phyloP scores from a whole-genome alignment of 208 protist genomes.

The Trypanosomatidae sp. region DNA sequence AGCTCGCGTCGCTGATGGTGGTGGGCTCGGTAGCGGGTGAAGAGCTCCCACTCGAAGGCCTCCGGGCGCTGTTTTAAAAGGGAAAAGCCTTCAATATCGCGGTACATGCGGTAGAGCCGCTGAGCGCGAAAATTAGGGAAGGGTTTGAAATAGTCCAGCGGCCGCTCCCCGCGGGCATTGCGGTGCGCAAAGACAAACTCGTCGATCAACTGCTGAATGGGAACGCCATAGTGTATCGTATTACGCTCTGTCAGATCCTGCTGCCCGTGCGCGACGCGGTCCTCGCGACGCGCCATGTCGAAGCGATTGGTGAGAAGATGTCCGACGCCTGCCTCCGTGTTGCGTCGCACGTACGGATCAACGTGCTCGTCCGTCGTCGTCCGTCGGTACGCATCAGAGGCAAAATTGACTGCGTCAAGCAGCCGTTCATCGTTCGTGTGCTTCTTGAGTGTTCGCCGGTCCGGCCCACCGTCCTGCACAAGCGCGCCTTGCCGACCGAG shows the following conservation, averaged over 20 bases:
- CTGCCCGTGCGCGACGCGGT: constrained; percentile 56
- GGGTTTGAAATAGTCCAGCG: constrained; percentile 89
- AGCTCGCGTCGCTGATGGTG: constrained; percentile 84
- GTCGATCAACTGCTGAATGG: constrained; percentile 75
- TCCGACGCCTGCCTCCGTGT: constrained; percentile 64
- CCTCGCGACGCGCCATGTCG: constrained; percentile 79
- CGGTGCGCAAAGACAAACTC: constrained; percentile 86
- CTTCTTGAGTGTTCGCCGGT: constrained; percentile 65
- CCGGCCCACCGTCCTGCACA: constrained; percentile 88
- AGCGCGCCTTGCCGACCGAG: constrained; percentile 82
- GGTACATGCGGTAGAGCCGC: constrained; percentile 76
- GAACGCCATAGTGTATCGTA: constrained; percentile 75
- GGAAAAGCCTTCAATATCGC: constrained; percentile 87
- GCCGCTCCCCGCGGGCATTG: constrained; percentile 81
- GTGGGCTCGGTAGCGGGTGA: constrained; percentile 87
- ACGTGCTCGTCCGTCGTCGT: constrained; percentile 73
- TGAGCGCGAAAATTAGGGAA: constrained; percentile 81
- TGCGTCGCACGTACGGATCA: constrained; percentile 68
- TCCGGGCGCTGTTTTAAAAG: constrained; percentile 84
- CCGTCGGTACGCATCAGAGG: constrained; percentile 65
- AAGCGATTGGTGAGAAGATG: constrained; percentile 84
- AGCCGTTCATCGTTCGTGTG: constrained; percentile 89
- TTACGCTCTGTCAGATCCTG: constrained; percentile 82
- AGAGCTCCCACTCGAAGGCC: constrained; percentile 90
- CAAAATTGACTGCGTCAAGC: constrained; percentile 68